Evolutionary conservation across 805 yeast species (phyloP), one percentile per base, ranked within the genome.

Genomic region (Metschnikowia noctiluminum): DNA sequence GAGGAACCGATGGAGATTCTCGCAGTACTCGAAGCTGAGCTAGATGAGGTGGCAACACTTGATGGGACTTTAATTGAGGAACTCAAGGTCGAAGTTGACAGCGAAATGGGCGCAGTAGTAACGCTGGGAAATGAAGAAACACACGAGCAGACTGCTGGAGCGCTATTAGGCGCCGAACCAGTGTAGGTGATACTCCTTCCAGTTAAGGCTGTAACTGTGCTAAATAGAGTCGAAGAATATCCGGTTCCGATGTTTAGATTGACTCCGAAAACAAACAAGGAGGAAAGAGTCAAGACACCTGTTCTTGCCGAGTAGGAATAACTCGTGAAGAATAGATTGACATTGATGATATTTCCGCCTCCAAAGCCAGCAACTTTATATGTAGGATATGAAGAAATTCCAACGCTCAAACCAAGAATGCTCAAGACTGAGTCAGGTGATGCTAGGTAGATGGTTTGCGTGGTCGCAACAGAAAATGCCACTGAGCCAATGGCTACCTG

Each of bases 321-420:
- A 14, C 41, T 38, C 2, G 40, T 14, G 48, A 43, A 52, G 10
- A 35, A n/a, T 11, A 37, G 26, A 31, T 38, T 30, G 45, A 46
- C 13, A 12, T 27, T 36, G 36, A 52, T 52, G n/a, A 11, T 32
- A 28, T 52, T 52, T 10, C 49, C 46, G n/a, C 40, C 37, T 16
- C 55, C 55, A 27, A 52, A 52, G 6, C 55, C 55, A 5, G 46
- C 46, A 6, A 52, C 53, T 6, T 7, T 41, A 21, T 42, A 40
- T 8, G 48, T 43, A 3, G 50, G 48, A 32, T 9, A 28, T 3
- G 38, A 14, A 11, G 35, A 14, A 13, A 43, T 11, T 1, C 31
- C 30, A 11, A 28, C 28, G 39, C 35, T 32, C 45, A 49, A 40
- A 4, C 49, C 49, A 40, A 36, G 27, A 7, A 51, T 35, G 10